A percentile compares a stretch with the other conserved stretches of the same genome.
Conservation (phyloP, 768 basidiomycete species). For the Amanita rimosa region DNA sequence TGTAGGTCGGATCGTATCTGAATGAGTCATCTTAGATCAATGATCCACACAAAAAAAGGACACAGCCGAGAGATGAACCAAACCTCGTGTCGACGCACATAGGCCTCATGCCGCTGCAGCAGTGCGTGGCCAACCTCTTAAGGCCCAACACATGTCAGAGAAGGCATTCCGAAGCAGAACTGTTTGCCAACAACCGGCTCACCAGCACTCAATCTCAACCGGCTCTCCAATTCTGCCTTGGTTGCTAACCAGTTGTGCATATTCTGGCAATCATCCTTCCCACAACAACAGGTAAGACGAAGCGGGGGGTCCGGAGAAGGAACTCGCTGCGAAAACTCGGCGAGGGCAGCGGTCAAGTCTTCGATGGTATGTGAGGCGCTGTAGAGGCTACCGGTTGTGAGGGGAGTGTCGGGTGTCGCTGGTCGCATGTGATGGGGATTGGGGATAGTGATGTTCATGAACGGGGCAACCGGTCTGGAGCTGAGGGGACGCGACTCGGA, state of each 20-base stretch:
- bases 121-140: slow-evolving; percentile 87
- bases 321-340: slow-evolving; percentile 52
- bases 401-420: slow-evolving; percentile 26
- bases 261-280: slow-evolving; percentile 52
- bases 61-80: slow-evolving; percentile 11
- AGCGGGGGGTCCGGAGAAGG: slow-evolving; percentile 61
- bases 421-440: slow-evolving; percentile 14
- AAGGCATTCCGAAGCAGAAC: neutral
- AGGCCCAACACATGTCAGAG: slow-evolving; percentile 1
- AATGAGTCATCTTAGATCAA: neutral
- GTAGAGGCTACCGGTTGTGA: slow-evolving; percentile 27
- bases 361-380: slow-evolving; percentile 57
- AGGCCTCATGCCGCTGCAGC: slow-evolving; percentile 77
- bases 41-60: neutral
- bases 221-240: slow-evolving; percentile 63
- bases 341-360: slow-evolving; percentile 64
- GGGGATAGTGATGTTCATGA: neutral
- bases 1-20: neutral
- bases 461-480: neutral
- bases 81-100: slow-evolving; percentile 64
- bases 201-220: slow-evolving; percentile 83
- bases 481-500: too few relatives aligned
- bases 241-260: slow-evolving; percentile 49
- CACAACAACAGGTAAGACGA: slow-evolving; percentile 53
- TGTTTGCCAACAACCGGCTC: slow-evolving; percentile 15